Evolutionary conservation across 2,329 filamentous ascomycete species (phyloP), one percentile per base, ranked within the genome.

Genomic region (Fonsecaea pedrosoi): DNA sequence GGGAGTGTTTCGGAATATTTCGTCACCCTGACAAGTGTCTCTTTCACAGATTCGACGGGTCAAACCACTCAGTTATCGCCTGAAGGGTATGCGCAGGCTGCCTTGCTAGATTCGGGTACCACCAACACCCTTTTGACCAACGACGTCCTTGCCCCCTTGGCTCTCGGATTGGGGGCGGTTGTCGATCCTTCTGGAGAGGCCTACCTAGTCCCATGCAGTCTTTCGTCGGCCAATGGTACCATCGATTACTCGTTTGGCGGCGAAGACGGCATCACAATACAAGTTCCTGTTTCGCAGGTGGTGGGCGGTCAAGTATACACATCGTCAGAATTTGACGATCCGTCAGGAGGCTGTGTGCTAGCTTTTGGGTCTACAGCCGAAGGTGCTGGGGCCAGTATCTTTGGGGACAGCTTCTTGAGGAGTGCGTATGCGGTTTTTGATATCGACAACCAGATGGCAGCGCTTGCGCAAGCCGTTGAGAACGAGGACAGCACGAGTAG

Each of bases 401-500:
- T 92, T 21, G 90, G 90, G n/a, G 90, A 92, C 74, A 90, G 90
- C 0, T 92, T 93, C 76, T 79, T 93, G 63, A 83, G 90, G 57
- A 89, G 87, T 42, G 90, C 90, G 0, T 93, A 93, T 72, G 84
- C 91, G 15, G 90, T 93, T 9, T 92, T 90, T 75, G 89, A 92
- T 75, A 80, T 92, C 34, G 85, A 82, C 35, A 91, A 90, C 76
- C 88, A 92, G 75, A 83, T 90, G 77, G 88, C 92, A 70, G 89
- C 88, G 1, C 78, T 92, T 37, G 90, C 89, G 2, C 86, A 67
- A 21, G 65, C 67, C 25, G 65, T 38, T 12, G 64, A 62, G 35
- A 68, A 69, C 21, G 48, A 59, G 48, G 63, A 64, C 7, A 54
- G 37, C 34, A 65, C 61, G 9, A 62, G 55, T 50, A 70, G 60